Evolutionary conservation across 371 early-diverging fungal species (phyloP), one percentile per base, ranked within the genome.

Genomic region (Coemansia sp.): DNA sequence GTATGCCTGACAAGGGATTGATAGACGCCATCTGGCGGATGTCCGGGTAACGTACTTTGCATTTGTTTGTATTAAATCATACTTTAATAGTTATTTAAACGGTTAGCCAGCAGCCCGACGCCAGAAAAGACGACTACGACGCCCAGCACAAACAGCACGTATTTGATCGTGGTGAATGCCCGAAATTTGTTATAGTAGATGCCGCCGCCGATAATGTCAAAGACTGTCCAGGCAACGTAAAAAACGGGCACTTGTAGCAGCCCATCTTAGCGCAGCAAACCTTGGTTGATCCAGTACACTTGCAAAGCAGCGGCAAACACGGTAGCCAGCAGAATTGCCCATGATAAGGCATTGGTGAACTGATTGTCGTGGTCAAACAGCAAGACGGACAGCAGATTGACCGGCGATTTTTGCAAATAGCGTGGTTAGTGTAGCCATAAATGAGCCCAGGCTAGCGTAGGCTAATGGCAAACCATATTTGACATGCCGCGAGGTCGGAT

Each of bases 131-230:
- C 92, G 38, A 89, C 79, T 10, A 69, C 60, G 10, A 93, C 84
- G 1, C 91, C 92, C 4, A 85, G 45, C 36, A 81, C 69, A 70
- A 94, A 94, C 69, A 84, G 47, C 38, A 78, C 83, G 51, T 89
- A 88, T 72, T 92, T 86, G 9, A 79, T 63, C 0, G 84, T 57
- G 7, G 84, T 86, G 58, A 88, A 91, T 11, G 81, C 78, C 5
- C 79, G 75, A 77, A 94, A 94, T 68, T 94, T 93, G 62, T 84
- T 81, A 77, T 90, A 94, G 72, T 93, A 94, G 54, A 93, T 84
- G 6, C 93, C 93, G 14, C 93, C 94, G 16, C 89, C 91, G 9
- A 87, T 66, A 36, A 91, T 85, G 59, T 84, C 85, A 55, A 86
- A 66, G 49, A 89, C 63, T 4, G 84, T 91, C 92, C 93, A 93